Percentiles rank a stretch among this genome's conserved stretches.
Conservation (phyloP, 352 stramenopile genomes). For the Thalassiosira sp. region DNA sequence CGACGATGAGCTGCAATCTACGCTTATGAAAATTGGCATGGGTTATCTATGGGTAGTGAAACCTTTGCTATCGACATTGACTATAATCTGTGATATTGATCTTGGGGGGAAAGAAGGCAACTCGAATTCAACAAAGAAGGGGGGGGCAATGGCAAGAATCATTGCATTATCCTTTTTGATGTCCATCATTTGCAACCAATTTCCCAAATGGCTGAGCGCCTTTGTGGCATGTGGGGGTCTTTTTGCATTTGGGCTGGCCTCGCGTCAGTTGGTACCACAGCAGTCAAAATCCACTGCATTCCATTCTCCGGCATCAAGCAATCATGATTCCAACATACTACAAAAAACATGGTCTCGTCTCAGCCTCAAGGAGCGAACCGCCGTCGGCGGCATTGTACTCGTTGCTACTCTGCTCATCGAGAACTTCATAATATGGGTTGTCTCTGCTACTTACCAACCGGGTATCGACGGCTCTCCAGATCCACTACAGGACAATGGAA, state of each 20-base stretch:
- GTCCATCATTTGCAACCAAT: constrained; percentile 40
- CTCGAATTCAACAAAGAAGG: neutral
- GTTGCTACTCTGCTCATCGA: constrained; percentile 60
- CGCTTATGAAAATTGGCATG: constrained; percentile 21
- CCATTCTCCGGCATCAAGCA: neutral
- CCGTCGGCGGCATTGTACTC: constrained; percentile 49
- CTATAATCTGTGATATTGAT: constrained; percentile 6
- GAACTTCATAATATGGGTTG: constrained; percentile 82
- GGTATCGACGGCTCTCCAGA: constrained; percentile 48
- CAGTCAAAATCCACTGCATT: neutral
- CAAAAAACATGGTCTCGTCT: constrained; percentile 28
- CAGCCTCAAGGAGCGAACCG: constrained; percentile 41
- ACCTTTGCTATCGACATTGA: constrained; percentile 18
- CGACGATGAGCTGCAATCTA: constrained; percentile 1
- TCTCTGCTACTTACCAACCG: constrained; percentile 67
- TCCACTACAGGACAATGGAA: constrained; percentile 78
- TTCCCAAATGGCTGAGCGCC: constrained; percentile 34
- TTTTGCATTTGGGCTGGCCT: constrained; percentile 41
- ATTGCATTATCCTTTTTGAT: constrained; percentile 38
- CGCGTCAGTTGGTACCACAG: constrained; percentile 13
- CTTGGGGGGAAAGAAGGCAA: neutral
- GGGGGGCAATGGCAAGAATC: constrained; percentile 19
- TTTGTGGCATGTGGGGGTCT: constrained; percentile 21
- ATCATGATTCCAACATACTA: constrained; percentile 14
- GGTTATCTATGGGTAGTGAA: constrained; percentile 25